Evolutionary conservation across 116 monocot species (phyloP).

Genomic region (Phalaenopsis hybrid): DNA sequence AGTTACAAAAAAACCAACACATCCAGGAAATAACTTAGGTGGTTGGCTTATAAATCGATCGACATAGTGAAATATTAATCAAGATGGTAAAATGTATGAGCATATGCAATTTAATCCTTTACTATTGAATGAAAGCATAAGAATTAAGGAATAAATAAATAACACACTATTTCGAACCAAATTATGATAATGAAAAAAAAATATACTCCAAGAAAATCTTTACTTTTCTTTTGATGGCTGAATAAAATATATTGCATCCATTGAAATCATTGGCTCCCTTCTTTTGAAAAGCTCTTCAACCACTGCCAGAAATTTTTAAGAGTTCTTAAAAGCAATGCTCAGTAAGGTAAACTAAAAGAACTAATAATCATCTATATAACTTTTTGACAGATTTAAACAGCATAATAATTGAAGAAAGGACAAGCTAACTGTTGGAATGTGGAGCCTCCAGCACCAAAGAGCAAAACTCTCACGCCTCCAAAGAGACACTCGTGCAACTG

Average conservation of each 20-base stretch:
- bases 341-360: not conserved
- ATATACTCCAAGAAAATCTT: slow-evolving; percentile 10
- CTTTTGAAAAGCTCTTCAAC: slow-evolving; percentile 93
- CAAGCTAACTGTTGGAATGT: not conserved
- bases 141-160: not conserved
- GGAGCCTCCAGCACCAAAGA: no score
- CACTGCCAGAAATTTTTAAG: slow-evolving; percentile 49
- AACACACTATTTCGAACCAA: not conserved
- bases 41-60: not conserved
- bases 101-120: not conserved
- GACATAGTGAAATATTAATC: not conserved
- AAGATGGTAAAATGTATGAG: not conserved
- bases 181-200: not conserved
- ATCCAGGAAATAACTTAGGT: not conserved
- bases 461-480: no score
- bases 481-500: no score
- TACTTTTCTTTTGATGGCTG: slow-evolving; percentile 98
- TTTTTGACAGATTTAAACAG: not conserved
- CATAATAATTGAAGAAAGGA: not conserved
- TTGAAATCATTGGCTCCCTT: slow-evolving; percentile 85
- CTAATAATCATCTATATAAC: not conserved
- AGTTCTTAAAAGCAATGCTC: not conserved
- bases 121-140: not conserved
- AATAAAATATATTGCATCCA: slow-evolving; percentile 98
- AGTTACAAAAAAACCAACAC: not conserved